Percentiles rank a stretch among this genome's conserved stretches.
Conservation (phyloP, 257 asterid genomes). For the Plantago major region DNA sequence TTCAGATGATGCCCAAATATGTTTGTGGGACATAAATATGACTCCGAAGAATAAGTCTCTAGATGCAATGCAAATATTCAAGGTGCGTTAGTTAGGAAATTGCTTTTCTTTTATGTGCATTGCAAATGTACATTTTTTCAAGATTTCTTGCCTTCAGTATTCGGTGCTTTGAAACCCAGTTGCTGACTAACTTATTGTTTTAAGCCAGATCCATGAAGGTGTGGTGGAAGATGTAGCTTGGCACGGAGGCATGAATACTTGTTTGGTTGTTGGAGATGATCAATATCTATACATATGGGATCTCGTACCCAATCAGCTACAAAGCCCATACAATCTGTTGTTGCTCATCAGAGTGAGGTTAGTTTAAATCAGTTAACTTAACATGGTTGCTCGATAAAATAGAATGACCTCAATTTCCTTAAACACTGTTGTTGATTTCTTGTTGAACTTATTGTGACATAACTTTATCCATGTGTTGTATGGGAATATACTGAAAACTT, state of each 20-base stretch:
- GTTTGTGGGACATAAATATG: conserved; percentile 87
- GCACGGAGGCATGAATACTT: conserved; percentile 92
- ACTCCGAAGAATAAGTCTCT: conserved; percentile 77
- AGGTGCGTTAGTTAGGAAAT: conserved; percentile 39
- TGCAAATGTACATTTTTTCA: too few species aligned
- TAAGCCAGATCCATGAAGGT: conserved; percentile 76
- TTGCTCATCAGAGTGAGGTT: conserved; percentile 97
- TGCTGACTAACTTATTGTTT: conserved; percentile 9
- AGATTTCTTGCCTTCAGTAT: too few species aligned
- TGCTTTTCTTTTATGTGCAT: not conserved
- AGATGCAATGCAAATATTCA: conserved; percentile 87
- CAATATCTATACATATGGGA: conserved; percentile 81
- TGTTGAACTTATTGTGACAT: too few species aligned
- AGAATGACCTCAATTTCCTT: too few species aligned
- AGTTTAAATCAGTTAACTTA: conserved; percentile 1
- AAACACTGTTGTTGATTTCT: too few species aligned
- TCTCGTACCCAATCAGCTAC: conserved; percentile 60
- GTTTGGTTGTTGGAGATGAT: conserved; percentile 98
- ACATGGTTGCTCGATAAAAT: too few species aligned
- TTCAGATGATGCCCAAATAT: conserved; percentile 92
- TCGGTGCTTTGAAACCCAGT: not conserved
- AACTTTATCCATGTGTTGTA: too few species aligned
- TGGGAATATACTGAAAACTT: too few species aligned
- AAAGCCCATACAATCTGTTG: conserved; percentile 86
- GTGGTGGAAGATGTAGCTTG: conserved; percentile 97